phyloP scores from a whole-genome alignment of 1,139 yeast genomes.

The Hansenula sp. region DNA sequence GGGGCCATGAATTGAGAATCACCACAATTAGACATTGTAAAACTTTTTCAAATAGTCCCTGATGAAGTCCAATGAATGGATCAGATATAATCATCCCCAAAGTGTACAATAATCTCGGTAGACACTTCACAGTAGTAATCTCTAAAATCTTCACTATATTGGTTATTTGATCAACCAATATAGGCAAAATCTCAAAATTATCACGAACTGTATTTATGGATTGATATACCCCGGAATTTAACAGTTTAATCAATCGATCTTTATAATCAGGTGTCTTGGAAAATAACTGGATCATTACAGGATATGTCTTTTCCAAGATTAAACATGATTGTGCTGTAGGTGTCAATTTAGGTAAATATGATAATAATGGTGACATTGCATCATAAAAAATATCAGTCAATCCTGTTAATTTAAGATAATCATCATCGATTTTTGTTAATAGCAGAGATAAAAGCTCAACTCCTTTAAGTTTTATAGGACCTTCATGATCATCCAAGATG shows the following conservation, averaged over 20 bases:
- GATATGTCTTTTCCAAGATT: conserved; percentile 18
- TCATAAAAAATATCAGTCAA: conserved; percentile 38
- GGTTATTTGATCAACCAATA: conserved; percentile 8
- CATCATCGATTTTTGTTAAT: conserved; percentile 20
- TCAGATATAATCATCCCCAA: conserved; percentile 16
- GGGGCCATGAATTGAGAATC: conserved; percentile 28
- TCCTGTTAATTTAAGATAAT: conserved; percentile 35
- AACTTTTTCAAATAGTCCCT: conserved; percentile 11
- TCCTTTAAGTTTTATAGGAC: conserved; percentile 40
- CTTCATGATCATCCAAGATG: conserved; percentile 47
- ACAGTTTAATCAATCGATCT: conserved; percentile 8
- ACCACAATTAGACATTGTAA: conserved; percentile 19
- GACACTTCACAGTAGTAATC: conserved; percentile 10
- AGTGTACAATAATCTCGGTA: conserved; percentile 21
- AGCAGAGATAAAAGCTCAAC: conserved; percentile 30
- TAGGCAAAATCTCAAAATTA: conserved; percentile 10
- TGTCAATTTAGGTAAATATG: conserved; percentile 44
- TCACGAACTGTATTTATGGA: conserved; percentile 15
- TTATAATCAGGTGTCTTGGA: not conserved
- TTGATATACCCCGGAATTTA: conserved; percentile 16
- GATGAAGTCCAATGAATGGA: conserved; percentile 17
- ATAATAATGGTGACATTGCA: conserved; percentile 34
- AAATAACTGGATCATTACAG: conserved; percentile 13
- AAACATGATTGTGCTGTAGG: conserved; percentile 23
- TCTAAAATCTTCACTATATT: conserved; percentile 8